Percentiles rank a stretch among this genome's conserved stretches.
phyloP scores from a whole-genome alignment of 768 basidiomycete genomes.

The Lyophyllum shimeji region DNA sequence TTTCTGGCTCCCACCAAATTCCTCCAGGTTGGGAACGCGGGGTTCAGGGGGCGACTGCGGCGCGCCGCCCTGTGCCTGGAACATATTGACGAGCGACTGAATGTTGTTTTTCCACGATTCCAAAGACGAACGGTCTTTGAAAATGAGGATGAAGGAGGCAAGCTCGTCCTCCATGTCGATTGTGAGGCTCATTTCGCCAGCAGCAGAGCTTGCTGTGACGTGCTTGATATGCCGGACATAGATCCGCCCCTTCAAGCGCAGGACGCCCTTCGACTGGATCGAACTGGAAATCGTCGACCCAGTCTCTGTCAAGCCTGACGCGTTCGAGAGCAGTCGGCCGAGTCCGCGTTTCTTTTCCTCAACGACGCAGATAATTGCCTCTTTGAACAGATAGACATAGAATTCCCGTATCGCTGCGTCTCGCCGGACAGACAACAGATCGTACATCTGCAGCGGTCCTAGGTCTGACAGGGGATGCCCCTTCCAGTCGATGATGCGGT shows the following conservation, averaged over 20 bases:
- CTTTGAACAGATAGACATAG: slow-evolving; percentile 94
- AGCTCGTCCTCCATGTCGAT: slow-evolving; percentile 98
- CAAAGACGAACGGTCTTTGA: slow-evolving; percentile 85
- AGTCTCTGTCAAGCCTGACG: slow-evolving; percentile 54
- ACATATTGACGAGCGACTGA: slow-evolving; percentile 69
- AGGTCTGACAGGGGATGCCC: slow-evolving; percentile 89
- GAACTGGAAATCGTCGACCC: slow-evolving; percentile 40
- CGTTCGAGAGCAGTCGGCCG: slow-evolving; percentile 68
- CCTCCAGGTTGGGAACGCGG: slow-evolving; percentile 59
- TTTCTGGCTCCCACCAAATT: slow-evolving; percentile 77
- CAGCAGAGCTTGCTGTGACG: slow-evolving; percentile 76
- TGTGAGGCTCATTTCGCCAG: slow-evolving; percentile 88
- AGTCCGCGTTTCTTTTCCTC: slow-evolving; percentile 91
- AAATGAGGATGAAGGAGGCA: slow-evolving; percentile 94
- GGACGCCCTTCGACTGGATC: slow-evolving; percentile 58
- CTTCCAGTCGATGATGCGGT: slow-evolving; percentile 95
- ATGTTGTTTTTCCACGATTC: slow-evolving; percentile 90
- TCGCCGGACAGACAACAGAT: slow-evolving; percentile 84
- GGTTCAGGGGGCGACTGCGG: slow-evolving; percentile 35
- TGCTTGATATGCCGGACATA: slow-evolving; percentile 94
- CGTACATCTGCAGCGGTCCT: slow-evolving; percentile 89
- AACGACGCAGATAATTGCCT: slow-evolving; percentile 97
- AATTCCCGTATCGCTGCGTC: slow-evolving; percentile 92
- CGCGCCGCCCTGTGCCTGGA: slow-evolving; percentile 54
- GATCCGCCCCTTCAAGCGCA: slow-evolving; percentile 92